These are phyloP conservation scores for Sporothrix curviconia DNA, from an alignment of 2,329 filamentous ascomycete species.

Conservation along the genomic window DNA sequence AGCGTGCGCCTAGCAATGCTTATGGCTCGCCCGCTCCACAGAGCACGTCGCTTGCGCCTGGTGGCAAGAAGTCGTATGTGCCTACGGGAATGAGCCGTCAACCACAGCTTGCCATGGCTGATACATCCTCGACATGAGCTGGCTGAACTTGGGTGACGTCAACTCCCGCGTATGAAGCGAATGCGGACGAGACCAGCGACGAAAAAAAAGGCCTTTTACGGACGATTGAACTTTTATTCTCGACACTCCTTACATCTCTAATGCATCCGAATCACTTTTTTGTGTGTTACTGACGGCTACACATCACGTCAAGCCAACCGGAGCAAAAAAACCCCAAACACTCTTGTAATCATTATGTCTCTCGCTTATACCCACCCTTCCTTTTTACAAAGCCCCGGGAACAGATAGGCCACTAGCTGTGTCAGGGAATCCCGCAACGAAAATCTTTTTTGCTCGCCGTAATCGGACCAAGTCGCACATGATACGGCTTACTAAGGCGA, in stretches of 20 bases:
- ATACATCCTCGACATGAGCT: conserved; percentile 63
- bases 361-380: conserved; percentile 14
- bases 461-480: neutral
- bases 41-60: conserved; percentile 35
- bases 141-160: conserved; percentile 62
- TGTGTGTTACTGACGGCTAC: conserved; percentile 16
- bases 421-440: neutral
- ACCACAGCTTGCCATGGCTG: conserved; percentile 44
- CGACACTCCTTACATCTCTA: conserved; percentile 10
- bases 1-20: conserved; percentile 45
- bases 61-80: conserved; percentile 12
- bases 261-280: neutral
- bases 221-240: conserved; percentile 10
- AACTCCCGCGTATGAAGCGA: conserved; percentile 11
- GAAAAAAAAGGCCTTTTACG: no score
- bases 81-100: conserved; percentile 39
- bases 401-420: conserved; percentile 9
- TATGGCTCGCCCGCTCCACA: conserved; percentile 41
- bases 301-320: neutral
- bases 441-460: neutral
- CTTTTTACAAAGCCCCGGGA: no score
- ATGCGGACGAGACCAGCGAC: neutral
- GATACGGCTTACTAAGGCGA: no score
- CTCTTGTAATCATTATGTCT: conserved; percentile 6
- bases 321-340: neutral